These are phyloP conservation scores for Talaromyces liani DNA, from an alignment of 495 filamentous ascomycete species.

Conservation along the genomic window DNA sequence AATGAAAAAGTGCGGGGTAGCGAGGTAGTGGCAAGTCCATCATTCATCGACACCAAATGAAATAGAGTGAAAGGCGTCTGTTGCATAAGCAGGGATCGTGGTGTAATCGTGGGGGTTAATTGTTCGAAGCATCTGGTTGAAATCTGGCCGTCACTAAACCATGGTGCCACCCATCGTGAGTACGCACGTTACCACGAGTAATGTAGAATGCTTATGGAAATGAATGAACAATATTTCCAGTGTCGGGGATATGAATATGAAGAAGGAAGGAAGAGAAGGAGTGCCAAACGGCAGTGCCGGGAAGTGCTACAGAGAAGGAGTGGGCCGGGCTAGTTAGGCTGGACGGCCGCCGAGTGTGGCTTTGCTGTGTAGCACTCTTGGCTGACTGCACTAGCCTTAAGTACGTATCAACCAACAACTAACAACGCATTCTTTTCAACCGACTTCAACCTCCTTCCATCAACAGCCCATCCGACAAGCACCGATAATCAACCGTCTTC, in stretches of 20 bases:
- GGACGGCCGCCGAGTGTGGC: conserved; percentile 7
- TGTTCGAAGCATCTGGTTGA: not conserved
- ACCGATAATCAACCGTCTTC: not conserved
- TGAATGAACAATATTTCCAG: not conserved
- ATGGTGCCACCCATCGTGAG: not conserved
- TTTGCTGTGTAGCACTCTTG: conserved; percentile 4
- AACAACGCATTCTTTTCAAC: conserved; percentile 1
- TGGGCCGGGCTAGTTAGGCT: not conserved
- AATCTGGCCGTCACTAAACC: not conserved
- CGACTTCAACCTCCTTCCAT: not conserved
- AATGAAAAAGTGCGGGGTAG: not conserved
- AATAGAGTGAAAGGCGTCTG: not conserved
- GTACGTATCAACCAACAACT: not conserved
- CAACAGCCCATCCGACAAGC: not conserved
- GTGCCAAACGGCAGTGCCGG: not conserved
- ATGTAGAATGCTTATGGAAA: not conserved
- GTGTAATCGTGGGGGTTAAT: not conserved
- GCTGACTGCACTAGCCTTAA: not conserved
- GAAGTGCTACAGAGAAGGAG: not conserved
- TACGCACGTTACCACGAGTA: not conserved
- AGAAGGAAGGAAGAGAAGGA: not conserved
- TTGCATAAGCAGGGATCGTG: not conserved
- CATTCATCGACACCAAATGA: not conserved
- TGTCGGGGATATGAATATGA: not conserved
- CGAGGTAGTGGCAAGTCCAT: not conserved